A percentile compares a stretch with the other conserved stretches of the same genome.
phyloP scores from a whole-genome alignment of 345 rosid species.

The Mangifera indica region DNA sequence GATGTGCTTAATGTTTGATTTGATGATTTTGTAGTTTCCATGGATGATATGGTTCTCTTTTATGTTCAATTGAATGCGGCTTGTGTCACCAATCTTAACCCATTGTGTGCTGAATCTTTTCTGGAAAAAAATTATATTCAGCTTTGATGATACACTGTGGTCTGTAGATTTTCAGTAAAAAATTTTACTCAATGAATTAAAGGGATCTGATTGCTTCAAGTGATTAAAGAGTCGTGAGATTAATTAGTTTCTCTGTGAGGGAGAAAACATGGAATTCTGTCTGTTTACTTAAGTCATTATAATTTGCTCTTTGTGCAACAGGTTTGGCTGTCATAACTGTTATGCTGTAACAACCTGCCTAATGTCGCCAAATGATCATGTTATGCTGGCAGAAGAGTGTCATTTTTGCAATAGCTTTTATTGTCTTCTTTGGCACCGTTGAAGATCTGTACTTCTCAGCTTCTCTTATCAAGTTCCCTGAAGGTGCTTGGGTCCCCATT shows the following conservation, averaged over 20 bases:
- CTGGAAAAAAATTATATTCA: neutral
- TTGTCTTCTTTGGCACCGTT: constrained; percentile 74
- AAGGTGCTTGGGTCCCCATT: constrained; percentile 99
- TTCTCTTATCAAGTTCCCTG: constrained; percentile 81
- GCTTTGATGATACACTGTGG: neutral
- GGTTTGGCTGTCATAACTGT: constrained; percentile 99
- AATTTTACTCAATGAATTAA: neutral
- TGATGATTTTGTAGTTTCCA: neutral
- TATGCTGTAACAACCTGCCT: constrained; percentile 97
- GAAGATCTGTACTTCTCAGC: constrained; percentile 97
- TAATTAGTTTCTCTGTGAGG: neutral
- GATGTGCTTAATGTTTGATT: neutral
- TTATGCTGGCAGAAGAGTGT: constrained; percentile 90
- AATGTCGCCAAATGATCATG: constrained; percentile 91
- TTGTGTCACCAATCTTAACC: neutral
- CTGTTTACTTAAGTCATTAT: constrained; percentile 3
- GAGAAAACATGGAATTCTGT: neutral
- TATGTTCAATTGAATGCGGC: neutral
- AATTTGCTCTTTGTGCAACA: constrained; percentile 28
- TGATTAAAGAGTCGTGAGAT: neutral
- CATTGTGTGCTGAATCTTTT: neutral
- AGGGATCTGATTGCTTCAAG: neutral
- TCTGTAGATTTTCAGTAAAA: neutral
- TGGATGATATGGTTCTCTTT: neutral
- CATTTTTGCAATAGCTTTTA: constrained; percentile 62